Evolutionary conservation across 164 flowering plant genomes (phyloP).

Genomic region (Stephania yunnanensis): DNA sequence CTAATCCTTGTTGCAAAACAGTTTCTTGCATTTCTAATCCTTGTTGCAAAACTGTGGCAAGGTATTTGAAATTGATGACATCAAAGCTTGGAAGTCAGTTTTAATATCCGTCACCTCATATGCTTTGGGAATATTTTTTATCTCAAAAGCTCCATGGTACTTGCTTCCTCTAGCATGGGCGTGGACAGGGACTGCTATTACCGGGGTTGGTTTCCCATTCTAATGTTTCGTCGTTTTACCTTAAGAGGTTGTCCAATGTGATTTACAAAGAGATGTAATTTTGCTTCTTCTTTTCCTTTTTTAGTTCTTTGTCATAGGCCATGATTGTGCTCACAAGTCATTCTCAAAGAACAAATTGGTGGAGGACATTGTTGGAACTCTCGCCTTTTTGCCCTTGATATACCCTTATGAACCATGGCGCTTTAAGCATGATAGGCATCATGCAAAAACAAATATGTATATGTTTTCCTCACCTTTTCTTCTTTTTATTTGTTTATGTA

Average conservation of each 20-base stretch:
- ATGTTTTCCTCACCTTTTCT: conserved; percentile 19
- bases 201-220: conserved; percentile 66
- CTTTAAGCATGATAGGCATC: conserved; percentile 89
- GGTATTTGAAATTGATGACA: conserved; percentile 89
- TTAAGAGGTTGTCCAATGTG: background rate
- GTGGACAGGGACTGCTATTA: conserved; percentile 92
- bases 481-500: background rate
- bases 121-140: conserved; percentile 76
- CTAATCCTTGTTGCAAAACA: no score
- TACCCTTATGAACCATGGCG: conserved; percentile 99
- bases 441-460: conserved; percentile 94
- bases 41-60: conserved; percentile 12
- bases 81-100: conserved; percentile 78
- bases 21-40: conserved; percentile 6
- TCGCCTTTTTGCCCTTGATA: conserved; percentile 88
- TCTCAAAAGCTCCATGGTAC: conserved; percentile 93
- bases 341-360: conserved; percentile 87
- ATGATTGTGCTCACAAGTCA: conserved; percentile 98
- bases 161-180: conserved; percentile 98
- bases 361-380: conserved; percentile 94
- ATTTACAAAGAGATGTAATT: background rate
- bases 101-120: conserved; percentile 62
- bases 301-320: conserved; percentile 95
- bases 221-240: background rate
- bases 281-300: conserved; percentile 10